A percentile compares a stretch with the other conserved stretches of the same genome.
These are phyloP conservation scores for Rubus parviflorus DNA, from an alignment of 306 rosid genomes.

Conservation along the genomic window DNA sequence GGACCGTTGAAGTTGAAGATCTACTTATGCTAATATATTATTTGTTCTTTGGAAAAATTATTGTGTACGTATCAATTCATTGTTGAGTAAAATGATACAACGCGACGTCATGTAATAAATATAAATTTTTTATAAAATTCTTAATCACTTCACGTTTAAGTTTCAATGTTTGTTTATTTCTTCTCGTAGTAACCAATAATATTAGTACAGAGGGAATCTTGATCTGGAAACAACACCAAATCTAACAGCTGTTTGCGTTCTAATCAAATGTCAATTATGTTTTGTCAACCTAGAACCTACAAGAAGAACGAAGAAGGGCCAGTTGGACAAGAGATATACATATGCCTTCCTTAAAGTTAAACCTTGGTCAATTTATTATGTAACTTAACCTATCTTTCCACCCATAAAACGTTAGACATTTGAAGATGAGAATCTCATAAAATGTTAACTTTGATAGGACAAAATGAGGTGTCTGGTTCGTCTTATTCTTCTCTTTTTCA, in stretches of 20 bases:
- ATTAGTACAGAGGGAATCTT: not conserved
- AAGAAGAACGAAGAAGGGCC: not conserved
- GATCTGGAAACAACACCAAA: not conserved
- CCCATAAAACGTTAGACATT: not conserved
- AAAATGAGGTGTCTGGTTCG: not conserved
- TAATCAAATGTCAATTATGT: not conserved
- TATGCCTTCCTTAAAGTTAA: not conserved
- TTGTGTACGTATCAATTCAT: no score
- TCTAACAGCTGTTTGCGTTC: conserved; percentile 8
- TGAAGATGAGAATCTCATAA: not conserved
- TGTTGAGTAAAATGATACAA: not conserved
- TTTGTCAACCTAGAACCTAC: not conserved
- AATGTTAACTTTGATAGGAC: not conserved
- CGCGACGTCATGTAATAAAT: no score
- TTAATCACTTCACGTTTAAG: not conserved
- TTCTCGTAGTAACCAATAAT: not conserved
- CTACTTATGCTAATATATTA: not conserved
- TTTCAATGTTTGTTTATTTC: not conserved
- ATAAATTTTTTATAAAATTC: no score
- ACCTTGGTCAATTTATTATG: not conserved
- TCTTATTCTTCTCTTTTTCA: conserved; percentile 4
- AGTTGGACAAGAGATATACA: not conserved
- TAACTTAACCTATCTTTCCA: not conserved
- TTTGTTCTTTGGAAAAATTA: no score
- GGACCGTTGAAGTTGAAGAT: not conserved